Conservation (phyloP, 2,329 filamentous ascomycete species). For the Ciborinia camelliae region DNA sequence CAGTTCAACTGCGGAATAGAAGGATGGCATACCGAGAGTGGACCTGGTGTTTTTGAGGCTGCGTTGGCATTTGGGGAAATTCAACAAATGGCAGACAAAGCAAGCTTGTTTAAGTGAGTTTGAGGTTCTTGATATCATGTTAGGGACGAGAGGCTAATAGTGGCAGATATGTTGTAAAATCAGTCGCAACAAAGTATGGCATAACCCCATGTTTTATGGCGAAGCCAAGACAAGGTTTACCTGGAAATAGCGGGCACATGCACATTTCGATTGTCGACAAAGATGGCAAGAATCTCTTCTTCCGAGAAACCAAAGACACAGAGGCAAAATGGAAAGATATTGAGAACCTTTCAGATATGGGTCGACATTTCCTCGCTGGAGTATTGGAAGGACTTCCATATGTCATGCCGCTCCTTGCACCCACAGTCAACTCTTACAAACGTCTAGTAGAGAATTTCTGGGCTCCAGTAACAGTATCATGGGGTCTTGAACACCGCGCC, state of each 20-base stretch:
- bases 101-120: constrained; percentile 79
- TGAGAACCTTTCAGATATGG: constrained; percentile 77
- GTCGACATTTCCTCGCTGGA: constrained; percentile 89
- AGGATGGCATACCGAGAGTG: constrained; percentile 93
- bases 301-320: constrained; percentile 67
- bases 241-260: constrained; percentile 94
- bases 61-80: constrained; percentile 89
- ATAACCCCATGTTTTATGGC: constrained; percentile 99
- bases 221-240: constrained; percentile 85
- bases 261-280: constrained; percentile 84
- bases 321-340: constrained; percentile 73
- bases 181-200: constrained; percentile 77
- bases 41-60: constrained; percentile 92
- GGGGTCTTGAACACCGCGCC: constrained; percentile 92
- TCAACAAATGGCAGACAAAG: constrained; percentile 84
- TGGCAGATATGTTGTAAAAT: constrained; percentile 75
- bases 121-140: background rate
- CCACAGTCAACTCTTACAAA: constrained; percentile 97
- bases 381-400: constrained; percentile 85
- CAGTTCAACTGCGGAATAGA: constrained; percentile 80
- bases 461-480: constrained; percentile 96
- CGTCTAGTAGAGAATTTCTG: constrained; percentile 98
- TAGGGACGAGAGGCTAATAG: constrained; percentile 2
- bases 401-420: constrained; percentile 92
- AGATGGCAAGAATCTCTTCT: constrained; percentile 80